Conservation (phyloP, 2,329 filamentous ascomycete genomes). For the Fusarium sp. region DNA sequence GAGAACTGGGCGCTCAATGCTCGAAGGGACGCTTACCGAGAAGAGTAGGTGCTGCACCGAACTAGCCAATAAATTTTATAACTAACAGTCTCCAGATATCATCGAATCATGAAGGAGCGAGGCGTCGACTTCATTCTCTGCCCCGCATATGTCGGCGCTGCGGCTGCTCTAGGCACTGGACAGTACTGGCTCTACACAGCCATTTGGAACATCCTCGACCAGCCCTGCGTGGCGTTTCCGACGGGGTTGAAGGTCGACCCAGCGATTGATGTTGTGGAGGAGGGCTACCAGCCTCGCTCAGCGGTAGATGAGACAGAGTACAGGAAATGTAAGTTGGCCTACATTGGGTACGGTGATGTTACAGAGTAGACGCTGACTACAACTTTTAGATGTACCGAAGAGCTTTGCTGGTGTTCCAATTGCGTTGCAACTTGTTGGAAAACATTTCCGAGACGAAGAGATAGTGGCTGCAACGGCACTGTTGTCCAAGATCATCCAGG, state of each 20-base stretch:
- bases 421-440: slow-evolving; percentile 44
- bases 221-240: slow-evolving; percentile 48
- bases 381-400: slow-evolving; percentile 6
- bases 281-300: not conserved
- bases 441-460: slow-evolving; percentile 43
- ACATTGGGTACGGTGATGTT: too few species aligned
- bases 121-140: slow-evolving; percentile 50
- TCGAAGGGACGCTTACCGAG: slow-evolving; percentile 32
- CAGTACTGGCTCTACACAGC: slow-evolving; percentile 51
- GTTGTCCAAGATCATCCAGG: slow-evolving; percentile 20
- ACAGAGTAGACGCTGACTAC: not conserved
- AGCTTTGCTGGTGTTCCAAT: slow-evolving; percentile 34
- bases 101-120: slow-evolving; percentile 36
- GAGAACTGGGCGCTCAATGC: slow-evolving; percentile 45
- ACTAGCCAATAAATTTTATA: not conserved
- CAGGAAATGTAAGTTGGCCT: not conserved
- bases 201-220: slow-evolving; percentile 53
- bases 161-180: slow-evolving; percentile 35
- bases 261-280: slow-evolving; percentile 21
- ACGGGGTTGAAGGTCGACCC: slow-evolving; percentile 36
- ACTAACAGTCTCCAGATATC: slow-evolving; percentile 1
- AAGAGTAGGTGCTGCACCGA: not conserved
- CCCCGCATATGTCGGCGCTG: slow-evolving; percentile 46
- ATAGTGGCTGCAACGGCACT: slow-evolving; percentile 31
- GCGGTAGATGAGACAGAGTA: not conserved